phyloP scores from a whole-genome alignment of 1,139 yeast species.

The Magnusiomyces magnusii region DNA sequence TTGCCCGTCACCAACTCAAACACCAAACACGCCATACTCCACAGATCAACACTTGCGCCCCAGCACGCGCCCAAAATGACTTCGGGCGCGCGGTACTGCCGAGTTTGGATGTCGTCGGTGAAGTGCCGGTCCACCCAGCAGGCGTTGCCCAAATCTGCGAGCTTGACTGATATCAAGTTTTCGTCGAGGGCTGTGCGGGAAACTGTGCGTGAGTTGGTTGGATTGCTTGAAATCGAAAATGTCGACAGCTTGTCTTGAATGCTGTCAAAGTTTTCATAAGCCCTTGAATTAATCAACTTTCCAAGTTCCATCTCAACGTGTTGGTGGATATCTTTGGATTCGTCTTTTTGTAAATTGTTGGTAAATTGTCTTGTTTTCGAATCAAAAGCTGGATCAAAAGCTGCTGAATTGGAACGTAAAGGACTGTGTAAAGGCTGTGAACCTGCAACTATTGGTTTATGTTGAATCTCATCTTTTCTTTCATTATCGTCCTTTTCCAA shows the following conservation, averaged over 20 bases:
- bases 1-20: constrained; percentile 83
- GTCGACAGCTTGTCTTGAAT: constrained; percentile 15
- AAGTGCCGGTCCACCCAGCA: constrained; percentile 67
- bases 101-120: constrained; percentile 77
- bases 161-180: constrained; percentile 46
- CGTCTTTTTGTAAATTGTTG: neutral
- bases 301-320: constrained; percentile 3
- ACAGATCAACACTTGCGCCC: constrained; percentile 80
- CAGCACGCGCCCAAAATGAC: constrained; percentile 59
- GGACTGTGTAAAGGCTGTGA: constrained; percentile 88
- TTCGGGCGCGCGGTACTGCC: constrained; percentile 83
- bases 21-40: constrained; percentile 77
- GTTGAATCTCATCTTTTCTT: too few relatives aligned
- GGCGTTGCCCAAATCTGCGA: constrained; percentile 85
- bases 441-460: constrained; percentile 75
- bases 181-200: constrained; percentile 30
- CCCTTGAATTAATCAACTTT: neutral
- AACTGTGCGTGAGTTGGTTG: too few relatives aligned
- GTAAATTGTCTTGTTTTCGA: neutral
- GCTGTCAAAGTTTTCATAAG: neutral
- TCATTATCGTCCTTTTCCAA: constrained; percentile 15
- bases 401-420: constrained; percentile 29
- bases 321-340: neutral
- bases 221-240: constrained; percentile 7
- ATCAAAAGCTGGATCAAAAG: constrained; percentile 23